Percentiles rank a stretch among this genome's conserved stretches.
Conservation (phyloP, 1,284 basidiomycete species). For the Sporisorium reilianum region DNA sequence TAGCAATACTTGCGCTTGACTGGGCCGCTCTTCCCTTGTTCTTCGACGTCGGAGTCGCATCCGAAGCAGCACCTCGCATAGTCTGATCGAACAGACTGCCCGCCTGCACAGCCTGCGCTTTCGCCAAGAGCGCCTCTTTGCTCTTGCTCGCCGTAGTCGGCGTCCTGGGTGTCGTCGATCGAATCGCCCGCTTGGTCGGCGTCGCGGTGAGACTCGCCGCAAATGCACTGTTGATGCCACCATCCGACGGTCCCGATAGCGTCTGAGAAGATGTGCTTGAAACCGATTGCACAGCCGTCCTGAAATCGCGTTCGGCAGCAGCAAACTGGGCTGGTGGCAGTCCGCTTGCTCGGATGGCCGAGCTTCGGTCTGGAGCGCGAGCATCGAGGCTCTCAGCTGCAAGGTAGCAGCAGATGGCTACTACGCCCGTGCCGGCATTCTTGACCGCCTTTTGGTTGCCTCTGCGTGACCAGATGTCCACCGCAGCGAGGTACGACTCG, state of each 20-base stretch:
- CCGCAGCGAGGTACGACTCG: constrained; percentile 51
- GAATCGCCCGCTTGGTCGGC: constrained; percentile 7
- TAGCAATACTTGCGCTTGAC: neutral
- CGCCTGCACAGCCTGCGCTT: constrained; percentile 47
- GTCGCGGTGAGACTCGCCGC: constrained; percentile 19
- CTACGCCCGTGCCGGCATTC: constrained; percentile 46
- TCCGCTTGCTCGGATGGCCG: constrained; percentile 42
- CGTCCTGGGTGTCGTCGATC: constrained; percentile 16
- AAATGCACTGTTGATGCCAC: constrained; percentile 22
- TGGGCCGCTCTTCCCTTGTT: constrained; percentile 1
- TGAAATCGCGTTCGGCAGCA: constrained; percentile 44
- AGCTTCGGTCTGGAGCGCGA: constrained; percentile 18
- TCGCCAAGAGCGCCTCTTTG: constrained; percentile 45
- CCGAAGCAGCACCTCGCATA: constrained; percentile 19
- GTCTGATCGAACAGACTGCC: constrained; percentile 47
- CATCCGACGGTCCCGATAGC: constrained; percentile 35
- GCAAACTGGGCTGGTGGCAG: constrained; percentile 42
- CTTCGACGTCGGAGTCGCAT: neutral
- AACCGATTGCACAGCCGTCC: constrained; percentile 36
- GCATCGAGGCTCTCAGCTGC: constrained; percentile 51
- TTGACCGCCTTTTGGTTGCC: constrained; percentile 51
- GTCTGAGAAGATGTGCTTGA: constrained; percentile 32
- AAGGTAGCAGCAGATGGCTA: constrained; percentile 48
- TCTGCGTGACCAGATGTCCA: constrained; percentile 49
- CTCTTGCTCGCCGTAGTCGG: constrained; percentile 18